Evolutionary conservation across 2,329 filamentous ascomycete genomes (phyloP).

Genomic region (Monosporascus sp.): DNA sequence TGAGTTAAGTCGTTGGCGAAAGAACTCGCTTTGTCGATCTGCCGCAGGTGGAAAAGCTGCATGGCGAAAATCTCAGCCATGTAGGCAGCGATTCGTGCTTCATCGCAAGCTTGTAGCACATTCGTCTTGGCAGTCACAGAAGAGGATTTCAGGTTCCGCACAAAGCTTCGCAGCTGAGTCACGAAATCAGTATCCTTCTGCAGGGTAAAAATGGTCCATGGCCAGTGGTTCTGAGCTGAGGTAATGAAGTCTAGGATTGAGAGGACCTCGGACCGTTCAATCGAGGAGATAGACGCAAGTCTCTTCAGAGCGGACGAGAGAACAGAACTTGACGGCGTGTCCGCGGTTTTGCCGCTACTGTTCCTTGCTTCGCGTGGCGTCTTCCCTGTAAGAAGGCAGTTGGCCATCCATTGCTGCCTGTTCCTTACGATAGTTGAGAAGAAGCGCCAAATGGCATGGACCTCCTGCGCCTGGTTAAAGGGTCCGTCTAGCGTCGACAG

Average conservation of each 20-base stretch:
- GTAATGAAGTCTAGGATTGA: slow-evolving; percentile 83
- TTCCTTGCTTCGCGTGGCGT: slow-evolving; percentile 73
- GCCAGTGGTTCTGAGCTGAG: slow-evolving; percentile 88
- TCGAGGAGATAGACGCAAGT: slow-evolving; percentile 58
- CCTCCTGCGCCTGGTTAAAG: slow-evolving; percentile 58
- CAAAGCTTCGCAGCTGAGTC: slow-evolving; percentile 63
- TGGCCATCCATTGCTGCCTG: slow-evolving; percentile 92
- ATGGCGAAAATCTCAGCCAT: slow-evolving; percentile 86
- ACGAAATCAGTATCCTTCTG: slow-evolving; percentile 71
- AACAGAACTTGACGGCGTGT: slow-evolving; percentile 54
- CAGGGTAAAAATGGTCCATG: slow-evolving; percentile 81
- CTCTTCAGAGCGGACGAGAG: slow-evolving; percentile 68
- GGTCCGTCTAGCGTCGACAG: slow-evolving; percentile 74
- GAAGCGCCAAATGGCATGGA: slow-evolving; percentile 73
- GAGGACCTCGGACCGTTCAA: slow-evolving; percentile 61
- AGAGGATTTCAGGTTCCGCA: slow-evolving; percentile 52
- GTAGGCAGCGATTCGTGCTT: slow-evolving; percentile 70
- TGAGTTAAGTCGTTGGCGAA: slow-evolving; percentile 68
- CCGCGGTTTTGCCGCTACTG: slow-evolving; percentile 44
- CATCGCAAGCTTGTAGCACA: slow-evolving; percentile 50
- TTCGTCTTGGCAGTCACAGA: slow-evolving; percentile 49
- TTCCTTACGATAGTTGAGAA: slow-evolving; percentile 81
- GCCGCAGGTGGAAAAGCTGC: slow-evolving; percentile 80
- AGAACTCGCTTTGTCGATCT: slow-evolving; percentile 59
- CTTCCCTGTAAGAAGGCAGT: slow-evolving; percentile 83